Evolutionary conservation across 179 eudicot species (phyloP), one percentile per base, ranked within the genome.

Genomic region (Camellia oleifera): DNA sequence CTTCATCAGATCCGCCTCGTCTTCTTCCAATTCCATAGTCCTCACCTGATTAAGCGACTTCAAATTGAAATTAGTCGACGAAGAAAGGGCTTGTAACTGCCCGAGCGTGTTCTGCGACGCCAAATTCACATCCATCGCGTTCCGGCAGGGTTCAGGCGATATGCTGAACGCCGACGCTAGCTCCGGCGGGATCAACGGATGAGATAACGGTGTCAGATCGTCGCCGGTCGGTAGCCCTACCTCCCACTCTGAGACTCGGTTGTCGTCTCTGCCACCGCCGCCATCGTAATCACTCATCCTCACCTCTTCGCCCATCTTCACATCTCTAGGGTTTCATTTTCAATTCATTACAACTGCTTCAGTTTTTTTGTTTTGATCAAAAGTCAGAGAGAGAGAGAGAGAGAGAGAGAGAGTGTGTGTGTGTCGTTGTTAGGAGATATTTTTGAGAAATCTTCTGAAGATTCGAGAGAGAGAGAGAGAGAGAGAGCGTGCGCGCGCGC

Each of bases 141-240:
- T 92, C 42, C 91, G 87, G 78, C 52, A 42, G 15, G 90, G 91
- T 66, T 88, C 91, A 83, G 92, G 92, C 68, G 79, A 64, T 70
- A 93, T 91, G 46, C 85, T 84, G 81, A 91, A 93, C 60, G 95
- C 95, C 79, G 91, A 81, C 0, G 89, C 81, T 0, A 93, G 85
- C 57, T 86, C 90, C 65, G 84, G 72, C 66, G 97, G 89, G 60
- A 91, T 86, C 56, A 93, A 81, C 4, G 81, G 70, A 81, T 90
- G 91, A 20, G 89, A 86, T 10, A 93, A 74, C 74, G 97, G 94
- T 14, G 87, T 83, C 57, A 93, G 78, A 79, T 91, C 97, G 78
- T 75, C 85, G 78, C 60, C 40, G 83, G 81, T 82, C 3, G 95
- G 97, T 42, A 93, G 75, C 1, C 95, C 97, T 5, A 23, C 69